phyloP scores from a whole-genome alignment of 1,139 yeast genomes.

The Yamadazyma spencermartinsiae region DNA sequence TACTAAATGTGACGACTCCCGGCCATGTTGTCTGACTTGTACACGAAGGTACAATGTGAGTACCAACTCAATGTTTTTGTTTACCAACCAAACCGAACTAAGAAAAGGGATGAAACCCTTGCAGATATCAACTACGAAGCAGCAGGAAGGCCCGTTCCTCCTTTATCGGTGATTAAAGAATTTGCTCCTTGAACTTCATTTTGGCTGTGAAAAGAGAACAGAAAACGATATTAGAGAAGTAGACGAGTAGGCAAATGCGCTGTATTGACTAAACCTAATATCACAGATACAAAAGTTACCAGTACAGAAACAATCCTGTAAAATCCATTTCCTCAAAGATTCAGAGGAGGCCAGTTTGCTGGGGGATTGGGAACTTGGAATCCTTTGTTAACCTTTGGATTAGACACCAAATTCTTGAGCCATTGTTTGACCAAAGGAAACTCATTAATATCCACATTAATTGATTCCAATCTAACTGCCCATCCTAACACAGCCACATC shows the following conservation, averaged over 20 bases:
- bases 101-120: constrained; percentile 11
- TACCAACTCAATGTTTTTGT: constrained; percentile 7
- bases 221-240: too few species aligned
- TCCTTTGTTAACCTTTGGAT: constrained; percentile 43
- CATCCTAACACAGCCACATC: constrained; percentile 49
- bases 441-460: constrained; percentile 38
- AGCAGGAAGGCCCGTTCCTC: constrained; percentile 31
- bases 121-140: constrained; percentile 35
- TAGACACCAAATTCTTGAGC: constrained; percentile 36
- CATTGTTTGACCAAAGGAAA: constrained; percentile 48
- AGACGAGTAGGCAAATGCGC: too few species aligned
- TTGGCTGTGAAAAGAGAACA: too few species aligned
- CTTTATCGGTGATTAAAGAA: constrained; percentile 43
- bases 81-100: constrained; percentile 7
- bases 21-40: constrained; percentile 62
- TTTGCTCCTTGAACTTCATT: constrained; percentile 12
- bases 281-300: not conserved
- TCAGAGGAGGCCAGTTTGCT: constrained; percentile 12
- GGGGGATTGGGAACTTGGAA: constrained; percentile 10
- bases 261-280: not conserved
- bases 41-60: constrained; percentile 32
- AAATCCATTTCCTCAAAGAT: constrained; percentile 4
- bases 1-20: constrained; percentile 61
- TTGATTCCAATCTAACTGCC: constrained; percentile 19
- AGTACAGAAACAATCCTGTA: not conserved